Conservation (phyloP, 179 eudicot genomes). For the Beta macrorhiza region DNA sequence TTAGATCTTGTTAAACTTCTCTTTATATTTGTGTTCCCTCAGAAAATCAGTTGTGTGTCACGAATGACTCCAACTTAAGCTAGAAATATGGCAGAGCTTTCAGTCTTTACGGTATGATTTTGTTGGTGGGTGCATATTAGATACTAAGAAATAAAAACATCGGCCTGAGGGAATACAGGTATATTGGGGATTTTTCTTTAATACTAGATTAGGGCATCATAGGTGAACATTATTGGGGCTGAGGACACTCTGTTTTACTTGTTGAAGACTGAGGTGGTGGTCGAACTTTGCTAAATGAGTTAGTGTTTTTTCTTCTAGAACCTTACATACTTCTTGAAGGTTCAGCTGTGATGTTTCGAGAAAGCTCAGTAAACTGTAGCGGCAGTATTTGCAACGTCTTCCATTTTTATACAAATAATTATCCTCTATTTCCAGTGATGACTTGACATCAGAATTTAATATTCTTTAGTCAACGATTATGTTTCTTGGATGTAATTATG, state of each 20-base stretch:
- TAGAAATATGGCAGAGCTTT: neutral
- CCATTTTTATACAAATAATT: no score
- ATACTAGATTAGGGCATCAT: neutral
- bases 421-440: no score
- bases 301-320: no score
- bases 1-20: neutral
- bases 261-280: neutral
- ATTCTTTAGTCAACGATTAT: no score
- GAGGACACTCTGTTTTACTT: neutral
- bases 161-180: neutral
- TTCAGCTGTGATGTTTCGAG: no score
- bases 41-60: neutral
- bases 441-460: no score
- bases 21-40: neutral
- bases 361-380: no score
- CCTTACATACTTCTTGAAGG: no score
- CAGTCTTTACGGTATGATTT: neutral
- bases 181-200: neutral
- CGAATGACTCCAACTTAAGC: neutral
- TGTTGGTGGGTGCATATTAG: neutral
- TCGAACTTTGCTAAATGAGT: no score
- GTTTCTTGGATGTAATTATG: no score
- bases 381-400: no score
- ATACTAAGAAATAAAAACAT: neutral
- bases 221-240: neutral